These are phyloP conservation scores for Russula dissimulans DNA, from an alignment of 768 basidiomycete genomes.

Conservation along the genomic window DNA sequence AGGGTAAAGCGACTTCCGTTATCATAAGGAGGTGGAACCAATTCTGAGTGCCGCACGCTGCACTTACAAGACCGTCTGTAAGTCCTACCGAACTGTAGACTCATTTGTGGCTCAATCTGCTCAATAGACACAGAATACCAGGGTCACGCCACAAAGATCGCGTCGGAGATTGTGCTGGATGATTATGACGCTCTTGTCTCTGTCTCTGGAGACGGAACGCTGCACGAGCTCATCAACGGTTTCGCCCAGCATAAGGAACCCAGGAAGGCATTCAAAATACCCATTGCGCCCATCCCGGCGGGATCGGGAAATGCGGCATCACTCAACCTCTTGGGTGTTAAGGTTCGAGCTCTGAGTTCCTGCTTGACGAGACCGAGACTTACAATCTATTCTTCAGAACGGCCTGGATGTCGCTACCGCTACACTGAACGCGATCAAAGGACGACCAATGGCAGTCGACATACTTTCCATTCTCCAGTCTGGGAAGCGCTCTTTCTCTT, in stretches of 20 bases:
- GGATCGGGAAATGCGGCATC: slow-evolving; percentile 75
- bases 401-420: slow-evolving; percentile 67
- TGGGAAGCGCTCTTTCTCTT: slow-evolving; percentile 55
- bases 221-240: slow-evolving; percentile 81
- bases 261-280: slow-evolving; percentile 50
- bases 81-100: too few species aligned
- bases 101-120: too few species aligned
- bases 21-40: too few species aligned
- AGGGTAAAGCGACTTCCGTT: too few species aligned
- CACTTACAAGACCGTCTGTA: too few species aligned
- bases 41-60: too few species aligned
- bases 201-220: slow-evolving; percentile 76
- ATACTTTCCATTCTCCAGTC: slow-evolving; percentile 68
- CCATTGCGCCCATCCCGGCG: slow-evolving; percentile 71
- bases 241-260: slow-evolving; percentile 58
- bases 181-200: slow-evolving; percentile 60
- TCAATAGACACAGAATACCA: too few species aligned
- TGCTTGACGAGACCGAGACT: neutral
- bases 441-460: slow-evolving; percentile 66
- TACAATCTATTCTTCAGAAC: slow-evolving; percentile 31
- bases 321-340: slow-evolving; percentile 62
- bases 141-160: slow-evolving; percentile 64
- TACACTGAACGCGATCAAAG: slow-evolving; percentile 74
- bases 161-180: slow-evolving; percentile 42
- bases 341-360: slow-evolving; percentile 32